Conservation (phyloP, 148 eudicot species). For the Gaultheria prostrata region DNA sequence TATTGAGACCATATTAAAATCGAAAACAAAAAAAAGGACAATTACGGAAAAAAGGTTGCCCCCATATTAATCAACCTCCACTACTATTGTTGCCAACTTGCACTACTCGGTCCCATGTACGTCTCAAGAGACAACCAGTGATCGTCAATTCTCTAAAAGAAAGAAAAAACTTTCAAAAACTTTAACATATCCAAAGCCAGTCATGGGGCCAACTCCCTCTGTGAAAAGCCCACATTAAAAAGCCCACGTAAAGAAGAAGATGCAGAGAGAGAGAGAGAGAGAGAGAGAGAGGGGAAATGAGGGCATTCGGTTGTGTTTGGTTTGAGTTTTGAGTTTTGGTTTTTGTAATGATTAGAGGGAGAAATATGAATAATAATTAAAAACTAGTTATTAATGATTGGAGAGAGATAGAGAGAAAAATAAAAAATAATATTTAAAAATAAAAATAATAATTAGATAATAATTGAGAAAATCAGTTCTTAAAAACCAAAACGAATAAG, state of each 20-base stretch:
- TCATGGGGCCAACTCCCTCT: conserved; percentile 10
- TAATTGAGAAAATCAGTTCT: too few relatives aligned
- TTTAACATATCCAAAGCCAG: not conserved
- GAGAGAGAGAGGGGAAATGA: not conserved
- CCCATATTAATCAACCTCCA: not conserved
- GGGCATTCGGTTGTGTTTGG: too few relatives aligned
- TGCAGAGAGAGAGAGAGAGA: not conserved
- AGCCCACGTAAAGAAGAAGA: conserved; percentile 7
- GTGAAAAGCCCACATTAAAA: conserved; percentile 3
- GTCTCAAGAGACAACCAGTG: not conserved
- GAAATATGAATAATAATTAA: too few relatives aligned
- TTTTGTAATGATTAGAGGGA: too few relatives aligned
- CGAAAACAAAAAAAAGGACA: not conserved
- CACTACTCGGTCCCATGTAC: not conserved
- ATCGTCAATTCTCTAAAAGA: not conserved
- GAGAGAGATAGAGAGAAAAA: too few relatives aligned
- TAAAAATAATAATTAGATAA: too few relatives aligned
- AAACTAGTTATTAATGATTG: too few relatives aligned
- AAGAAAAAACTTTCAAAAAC: not conserved
- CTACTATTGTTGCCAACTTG: not conserved
- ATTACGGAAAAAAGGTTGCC: not conserved
- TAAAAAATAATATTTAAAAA: too few relatives aligned
- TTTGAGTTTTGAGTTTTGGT: too few relatives aligned
- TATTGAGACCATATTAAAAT: not conserved
- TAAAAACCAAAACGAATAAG: too few relatives aligned